Evolutionary conservation across 345 rosid genomes (phyloP).

Genomic region (Trapa incisa): DNA sequence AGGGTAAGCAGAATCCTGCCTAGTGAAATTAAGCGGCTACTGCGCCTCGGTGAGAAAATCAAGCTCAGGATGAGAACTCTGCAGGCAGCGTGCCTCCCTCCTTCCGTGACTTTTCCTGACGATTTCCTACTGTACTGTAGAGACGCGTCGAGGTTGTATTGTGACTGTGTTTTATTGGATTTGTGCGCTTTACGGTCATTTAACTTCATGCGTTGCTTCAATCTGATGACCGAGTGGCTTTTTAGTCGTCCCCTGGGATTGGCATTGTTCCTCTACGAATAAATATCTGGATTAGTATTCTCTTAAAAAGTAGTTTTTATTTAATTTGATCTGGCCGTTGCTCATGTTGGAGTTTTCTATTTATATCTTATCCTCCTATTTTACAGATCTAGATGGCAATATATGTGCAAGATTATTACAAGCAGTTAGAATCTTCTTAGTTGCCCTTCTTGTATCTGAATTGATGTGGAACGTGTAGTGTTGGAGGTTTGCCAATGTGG

Average conservation of each 20-base stretch:
- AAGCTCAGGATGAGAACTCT: constrained; percentile 70
- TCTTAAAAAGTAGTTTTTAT: too few relatives aligned
- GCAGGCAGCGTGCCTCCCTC: constrained; percentile 20
- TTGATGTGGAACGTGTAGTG: constrained; percentile 70
- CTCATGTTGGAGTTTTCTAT: too few relatives aligned
- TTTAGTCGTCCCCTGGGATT: too few relatives aligned
- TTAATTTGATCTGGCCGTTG: too few relatives aligned
- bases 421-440: not conserved
- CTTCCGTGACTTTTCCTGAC: not conserved
- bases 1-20: constrained; percentile 84
- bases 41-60: constrained; percentile 64
- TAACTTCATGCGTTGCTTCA: not conserved
- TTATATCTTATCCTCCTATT: too few relatives aligned
- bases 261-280: too few relatives aligned
- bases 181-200: too few relatives aligned
- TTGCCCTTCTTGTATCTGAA: constrained; percentile 36
- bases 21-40: constrained; percentile 79
- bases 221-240: too few relatives aligned
- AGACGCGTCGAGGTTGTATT: not conserved
- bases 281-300: too few relatives aligned
- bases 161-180: not conserved
- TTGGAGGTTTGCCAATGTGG: constrained; percentile 17
- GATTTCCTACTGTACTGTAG: not conserved
- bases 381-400: too few relatives aligned
- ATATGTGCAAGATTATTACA: not conserved